Evolutionary conservation across 2,329 filamentous ascomycete species (phyloP), one percentile per base, ranked within the genome.

Genomic region (Monilinia laxa): DNA sequence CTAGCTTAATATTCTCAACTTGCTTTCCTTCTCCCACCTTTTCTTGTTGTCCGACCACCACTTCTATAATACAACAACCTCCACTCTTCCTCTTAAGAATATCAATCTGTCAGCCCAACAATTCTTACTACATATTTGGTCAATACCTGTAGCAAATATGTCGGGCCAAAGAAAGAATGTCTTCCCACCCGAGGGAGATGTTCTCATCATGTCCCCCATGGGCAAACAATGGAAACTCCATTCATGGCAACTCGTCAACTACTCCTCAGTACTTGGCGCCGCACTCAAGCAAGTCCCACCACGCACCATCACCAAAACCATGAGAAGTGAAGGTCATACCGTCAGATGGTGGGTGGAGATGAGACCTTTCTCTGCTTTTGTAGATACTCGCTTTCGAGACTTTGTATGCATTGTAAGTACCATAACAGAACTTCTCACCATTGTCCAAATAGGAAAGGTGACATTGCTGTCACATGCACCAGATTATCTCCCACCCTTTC

Each of bases 151-250:
- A 25, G 16, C 18, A 62, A 55, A 38, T 4, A 64, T 64, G 62
- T 35, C 35, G 0, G 25, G 7, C 58, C 31, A 45, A 20, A 35
- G 23, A n/a, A 52, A 31, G 1, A 69, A 70, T 1, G 25, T 63
- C 16, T 74, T 73, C 35, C 11, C 58, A 6, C 58, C 28, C 1
- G 72, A 73, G 53, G 73, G 69, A 1, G 73, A 76, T 64, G 71
- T 75, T 9, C 59, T 72, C 25, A 74, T 76, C 11, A 58, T 65
- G 4, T 72, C 72, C 2, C 69, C 68, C 5, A 68, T 68, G 20
- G 74, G 74, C 9, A 69, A 66, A 14, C 52, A 56, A 5, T 76
- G 74, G 74, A 72, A 72, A 35, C 62, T 75, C 1, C 69, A 74
- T 45, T 68, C 66, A 14, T 64, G 67, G 18, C 69, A 70, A 18